Evolutionary conservation across 306 rosid genomes (phyloP), one percentile per base, ranked within the genome.

Genomic region (Coriaria nepalensis): DNA sequence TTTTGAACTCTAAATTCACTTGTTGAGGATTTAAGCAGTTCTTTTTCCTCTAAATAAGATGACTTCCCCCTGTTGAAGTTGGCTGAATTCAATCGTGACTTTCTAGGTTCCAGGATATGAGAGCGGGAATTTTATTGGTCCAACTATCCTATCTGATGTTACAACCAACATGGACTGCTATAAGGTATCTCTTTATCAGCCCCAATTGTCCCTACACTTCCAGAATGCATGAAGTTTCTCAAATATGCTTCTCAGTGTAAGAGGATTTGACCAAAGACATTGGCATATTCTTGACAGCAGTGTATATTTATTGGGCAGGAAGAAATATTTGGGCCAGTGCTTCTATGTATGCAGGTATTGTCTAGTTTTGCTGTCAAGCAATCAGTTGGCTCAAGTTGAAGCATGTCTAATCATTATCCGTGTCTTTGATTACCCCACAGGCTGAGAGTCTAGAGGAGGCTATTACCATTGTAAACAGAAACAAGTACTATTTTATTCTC

Each of bases 271-370:
- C 44, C 37, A 49, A 55, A 64, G 62, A 60, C 44, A 43, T 55
- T 62, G 57, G 42, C 51, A 56, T 58, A 53, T 57, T 62, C 40
- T 68, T 80, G 63, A 66, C 50, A n/a, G 41, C 66, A 51, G 42
- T 59, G 43, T 48, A 46, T 69, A 46, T 63, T 69, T 62, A 9
- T 41, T 65, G 50, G 37, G 55, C 93, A 81, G 86, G 93, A 81
- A 61, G 93, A 81, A 68, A 72, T 59, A 56, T 78, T 64, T 59
- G 86, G 86, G 67, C 86, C 93, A 29, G 76, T 75, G 64, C 76
- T 81, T 37, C 74, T 78, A 42, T 75, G 80, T 60, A 64, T 81
- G 82, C 78, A 81, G 93, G 93, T 81, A 59, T 50, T 63, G 41
- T 34, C 37, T 39, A 5, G 20, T 68, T 50, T 33, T 45, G 50